Conservation (phyloP, 2,329 filamentous ascomycete species). For the Beauveria sp. region DNA sequence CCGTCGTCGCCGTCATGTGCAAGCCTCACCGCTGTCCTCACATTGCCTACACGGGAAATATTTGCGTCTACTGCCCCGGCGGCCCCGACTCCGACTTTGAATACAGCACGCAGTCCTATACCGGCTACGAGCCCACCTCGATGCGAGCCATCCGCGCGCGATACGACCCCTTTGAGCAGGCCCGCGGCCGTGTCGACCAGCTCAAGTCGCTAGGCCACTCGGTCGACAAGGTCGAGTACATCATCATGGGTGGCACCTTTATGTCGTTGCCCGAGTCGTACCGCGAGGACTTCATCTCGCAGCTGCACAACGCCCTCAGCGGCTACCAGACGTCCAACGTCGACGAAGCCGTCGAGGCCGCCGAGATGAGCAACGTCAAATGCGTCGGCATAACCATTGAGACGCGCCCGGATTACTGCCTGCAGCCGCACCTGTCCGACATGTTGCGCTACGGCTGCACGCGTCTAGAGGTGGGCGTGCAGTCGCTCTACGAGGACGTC, state of each 20-base stretch:
- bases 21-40: constrained; percentile 97
- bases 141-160: constrained; percentile 96
- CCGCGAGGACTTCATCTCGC: constrained; percentile 86
- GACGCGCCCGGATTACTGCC: constrained; percentile 91
- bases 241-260: constrained; percentile 99
- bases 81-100: constrained; percentile 98
- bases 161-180: constrained; percentile 97
- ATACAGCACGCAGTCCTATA: constrained; percentile 98
- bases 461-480: constrained; percentile 86
- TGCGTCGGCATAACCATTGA: constrained; percentile 99
- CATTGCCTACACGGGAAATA: constrained; percentile 97
- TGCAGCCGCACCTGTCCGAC: constrained; percentile 87
- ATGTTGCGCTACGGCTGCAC: constrained; percentile 99
- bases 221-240: constrained; percentile 98
- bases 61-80: constrained; percentile 97
- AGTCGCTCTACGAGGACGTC: constrained; percentile 95
- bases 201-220: constrained; percentile 93
- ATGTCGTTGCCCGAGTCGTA: constrained; percentile 92
- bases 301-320: constrained; percentile 92
- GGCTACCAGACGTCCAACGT: constrained; percentile 93
- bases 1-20: constrained; percentile 98
- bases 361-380: constrained; percentile 94
- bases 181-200: constrained; percentile 89
- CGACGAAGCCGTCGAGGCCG: constrained; percentile 88
- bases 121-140: constrained; percentile 94